Base-by-base conservation (phyloP, 257 asterid species). In the Solanum sejunctum region DNA sequence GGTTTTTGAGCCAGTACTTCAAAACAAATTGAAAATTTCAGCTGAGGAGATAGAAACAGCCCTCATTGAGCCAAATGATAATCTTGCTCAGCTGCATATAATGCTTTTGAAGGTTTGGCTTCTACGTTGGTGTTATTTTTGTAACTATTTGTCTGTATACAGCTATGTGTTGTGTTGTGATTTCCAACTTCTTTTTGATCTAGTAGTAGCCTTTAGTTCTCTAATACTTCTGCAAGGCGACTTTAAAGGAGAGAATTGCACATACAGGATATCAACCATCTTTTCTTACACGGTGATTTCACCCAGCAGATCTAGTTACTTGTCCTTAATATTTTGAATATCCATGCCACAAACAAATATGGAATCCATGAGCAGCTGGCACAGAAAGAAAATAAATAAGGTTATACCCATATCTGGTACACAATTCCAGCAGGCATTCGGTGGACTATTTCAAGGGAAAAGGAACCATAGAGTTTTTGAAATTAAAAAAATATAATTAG, bases 41-140 rank as follows among this genome's bases (percentile, higher is more conserved):
- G 97, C 98, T 41, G 97, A 96, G 88, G 98, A 96, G 81, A 86
- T 94, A 21, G 99, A 96, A 89, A 87, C 92, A 21, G 98, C 95
- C 8, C 93, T 96, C 82, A 92, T 96, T 54, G 91, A 88, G 87
- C 94, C 91, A 39, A 92, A 94, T 88, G 89, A 84, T 47, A 87
- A 91, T 51, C 95, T 96, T 88, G 89, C 92, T 75, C 89, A 91
- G 89, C 95, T 96, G 87, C 99, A 96, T 89, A 87, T 91, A 55
- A 84, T 88, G 43, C 97, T 96, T 85, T 84, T 96, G 85, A 91
- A 93, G 99, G 99, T 96, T 78, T 82, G 85, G 67, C 23, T 56
- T 54, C 1, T 54, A 20, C 2, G 0, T 75, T 51, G 17, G 39
- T 63, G 75, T 66, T 80, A 36, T 26, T 23, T 80, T 52, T 66